Evolutionary conservation across 371 early-diverging fungal genomes (phyloP), one percentile per base, ranked within the genome.

Genomic region (Thermomucor indicae-seudaticae): DNA sequence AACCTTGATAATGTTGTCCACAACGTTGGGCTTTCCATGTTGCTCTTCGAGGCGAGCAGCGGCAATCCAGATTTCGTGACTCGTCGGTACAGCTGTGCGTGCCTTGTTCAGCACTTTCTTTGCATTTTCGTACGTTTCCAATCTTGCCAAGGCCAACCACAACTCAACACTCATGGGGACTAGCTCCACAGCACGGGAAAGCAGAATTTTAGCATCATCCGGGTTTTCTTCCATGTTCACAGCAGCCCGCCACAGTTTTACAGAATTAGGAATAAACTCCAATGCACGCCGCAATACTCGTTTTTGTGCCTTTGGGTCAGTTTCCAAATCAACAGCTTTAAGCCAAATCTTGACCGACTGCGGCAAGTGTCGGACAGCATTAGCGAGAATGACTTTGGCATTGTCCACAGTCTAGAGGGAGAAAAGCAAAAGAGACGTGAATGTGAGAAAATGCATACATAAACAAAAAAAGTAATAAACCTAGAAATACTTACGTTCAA

Each of bases 61-160:
- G 6, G 93, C 85, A 37, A 98, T 84, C 96, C 96, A 98, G 43
- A 97, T 81, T 49, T 96, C 96, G 65, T 92, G 92, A 43, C 89
- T 87, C 0, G 93, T 90, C 7, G 96, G 96, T 19, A 91, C 81
- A 1, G 82, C 79, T 23, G 72, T 60, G n/a, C 94, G 88, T 0
- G 96, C 98, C 45, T 85, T 80, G 64, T 95, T 95, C 34, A 98
- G 72, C 7, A 96, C 93, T 34, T 79, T 83, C 55, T 84, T 84
- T 0, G 97, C 97, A 58, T 92, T 88, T n/a, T 89, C 87, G 50
- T 92, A 91, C 0, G 87, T 75, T 62, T 97, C 97, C 12, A 97
- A 73, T 14, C 90, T 78, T 0, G 97, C 96, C 39, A 98, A 71
- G 0, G 96, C 96, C 22, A 96, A 75, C 97, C 98, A 97, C 43